Conservation (phyloP, 768 basidiomycete genomes). For the Dentipellis fragilis region DNA sequence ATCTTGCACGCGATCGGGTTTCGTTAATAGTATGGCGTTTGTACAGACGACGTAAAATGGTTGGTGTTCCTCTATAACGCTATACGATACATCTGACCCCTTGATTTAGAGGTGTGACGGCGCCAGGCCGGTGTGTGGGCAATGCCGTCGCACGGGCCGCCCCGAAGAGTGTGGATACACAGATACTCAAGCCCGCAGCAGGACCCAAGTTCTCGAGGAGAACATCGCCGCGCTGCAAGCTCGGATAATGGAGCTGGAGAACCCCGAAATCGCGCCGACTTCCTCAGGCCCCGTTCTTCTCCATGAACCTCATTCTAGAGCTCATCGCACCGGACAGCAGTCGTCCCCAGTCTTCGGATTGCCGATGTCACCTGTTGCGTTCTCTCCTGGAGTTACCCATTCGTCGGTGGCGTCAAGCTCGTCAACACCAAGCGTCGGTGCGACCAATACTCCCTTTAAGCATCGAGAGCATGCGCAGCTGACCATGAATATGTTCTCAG, state of each 20-base stretch:
- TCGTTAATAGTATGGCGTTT: neutral
- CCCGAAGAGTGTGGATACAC: constrained; percentile 63
- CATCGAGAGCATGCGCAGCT: no score
- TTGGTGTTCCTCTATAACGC: neutral
- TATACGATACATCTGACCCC: neutral
- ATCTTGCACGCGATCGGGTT: neutral
- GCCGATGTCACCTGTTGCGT: neutral
- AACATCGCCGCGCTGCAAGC: constrained; percentile 44
- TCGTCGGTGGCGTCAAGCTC: constrained; percentile 7
- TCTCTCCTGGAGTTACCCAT: neutral
- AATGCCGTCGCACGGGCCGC: constrained; percentile 45
- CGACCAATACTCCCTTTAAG: neutral
- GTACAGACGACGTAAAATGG: constrained; percentile 13
- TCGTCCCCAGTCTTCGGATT: neutral
- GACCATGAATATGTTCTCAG: neutral
- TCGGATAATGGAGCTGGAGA: constrained; percentile 26
- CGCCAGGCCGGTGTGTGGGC: constrained; percentile 50
- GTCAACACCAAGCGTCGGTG: constrained; percentile 4
- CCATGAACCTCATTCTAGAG: constrained; percentile 11
- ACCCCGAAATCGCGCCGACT: constrained; percentile 3
- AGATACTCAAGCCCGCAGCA: constrained; percentile 47
- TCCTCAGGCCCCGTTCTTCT: constrained; percentile 6
- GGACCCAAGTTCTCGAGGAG: constrained; percentile 51
- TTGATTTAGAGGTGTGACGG: constrained; percentile 53
- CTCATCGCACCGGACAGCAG: neutral